Evolutionary conservation across 1,139 yeast genomes (phyloP).

Genomic region (Meyerozyma elateridarum): DNA sequence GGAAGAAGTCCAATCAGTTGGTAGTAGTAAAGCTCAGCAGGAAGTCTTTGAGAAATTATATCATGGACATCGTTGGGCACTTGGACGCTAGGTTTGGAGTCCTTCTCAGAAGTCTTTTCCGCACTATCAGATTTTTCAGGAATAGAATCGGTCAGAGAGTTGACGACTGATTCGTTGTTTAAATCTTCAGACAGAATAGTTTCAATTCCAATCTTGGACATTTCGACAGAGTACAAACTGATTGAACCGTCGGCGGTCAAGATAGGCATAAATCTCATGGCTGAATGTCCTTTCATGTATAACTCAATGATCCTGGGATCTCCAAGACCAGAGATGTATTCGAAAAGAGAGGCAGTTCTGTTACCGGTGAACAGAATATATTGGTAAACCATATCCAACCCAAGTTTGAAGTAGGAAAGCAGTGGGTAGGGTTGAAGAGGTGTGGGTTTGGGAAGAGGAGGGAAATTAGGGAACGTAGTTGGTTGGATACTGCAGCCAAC

Average conservation of each 20-base stretch:
- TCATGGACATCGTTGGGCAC: constrained; percentile 81
- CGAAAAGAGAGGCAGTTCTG: constrained; percentile 26
- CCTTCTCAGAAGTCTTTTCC: constrained; percentile 5
- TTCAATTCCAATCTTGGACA: constrained; percentile 31
- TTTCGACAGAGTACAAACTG: constrained; percentile 45
- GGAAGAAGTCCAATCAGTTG: constrained; percentile 73
- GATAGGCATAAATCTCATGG: constrained; percentile 57
- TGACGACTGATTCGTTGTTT: no score
- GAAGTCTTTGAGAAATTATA: constrained; percentile 77
- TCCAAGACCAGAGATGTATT: constrained; percentile 33
- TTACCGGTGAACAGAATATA: constrained; percentile 27
- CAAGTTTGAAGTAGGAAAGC: constrained; percentile 40
- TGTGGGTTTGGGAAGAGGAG: constrained; percentile 46
- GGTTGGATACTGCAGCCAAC: constrained; percentile 81
- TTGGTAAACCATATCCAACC: constrained; percentile 40
- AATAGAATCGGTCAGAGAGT: no score
- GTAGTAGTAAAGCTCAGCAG: constrained; percentile 82
- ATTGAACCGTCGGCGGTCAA: constrained; percentile 66
- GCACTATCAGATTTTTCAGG: constrained; percentile 5
- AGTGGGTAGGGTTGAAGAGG: constrained; percentile 42
- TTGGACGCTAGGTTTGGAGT: constrained; percentile 21
- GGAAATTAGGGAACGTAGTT: constrained; percentile 51
- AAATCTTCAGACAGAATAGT: constrained; percentile 6
- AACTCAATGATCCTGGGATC: constrained; percentile 35
- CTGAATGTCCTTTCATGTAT: constrained; percentile 37